Percentiles rank a stretch among this genome's conserved stretches.
phyloP scores from a whole-genome alignment of 2,329 filamentous ascomycete genomes.

The Coleophoma cylindrospora region DNA sequence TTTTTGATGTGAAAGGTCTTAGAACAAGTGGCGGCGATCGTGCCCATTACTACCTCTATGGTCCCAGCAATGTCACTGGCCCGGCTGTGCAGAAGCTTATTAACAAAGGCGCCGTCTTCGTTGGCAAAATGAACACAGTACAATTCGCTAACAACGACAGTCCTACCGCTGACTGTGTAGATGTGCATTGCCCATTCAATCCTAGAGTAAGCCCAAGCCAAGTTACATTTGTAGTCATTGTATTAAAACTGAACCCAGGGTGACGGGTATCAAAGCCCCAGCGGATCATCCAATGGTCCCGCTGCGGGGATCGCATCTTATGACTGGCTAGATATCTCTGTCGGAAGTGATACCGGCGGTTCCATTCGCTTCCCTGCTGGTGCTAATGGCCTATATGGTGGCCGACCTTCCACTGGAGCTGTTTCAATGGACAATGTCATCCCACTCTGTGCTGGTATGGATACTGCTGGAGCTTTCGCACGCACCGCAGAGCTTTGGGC shows the following conservation, averaged over 20 bases:
- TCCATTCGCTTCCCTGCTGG: conserved; percentile 40
- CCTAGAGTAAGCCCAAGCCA: conserved; percentile 22
- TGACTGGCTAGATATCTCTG: conserved; percentile 38
- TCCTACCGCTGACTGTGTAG: conserved; percentile 9
- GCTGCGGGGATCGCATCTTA: conserved; percentile 35
- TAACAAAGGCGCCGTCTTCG: conserved; percentile 48
- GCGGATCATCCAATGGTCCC: conserved; percentile 37
- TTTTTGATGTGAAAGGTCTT: conserved; percentile 50
- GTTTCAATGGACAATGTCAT: conserved; percentile 36
- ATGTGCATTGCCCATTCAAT: conserved; percentile 27
- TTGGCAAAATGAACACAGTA: conserved; percentile 43
- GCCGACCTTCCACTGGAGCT: conserved; percentile 35
- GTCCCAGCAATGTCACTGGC: conserved; percentile 37
- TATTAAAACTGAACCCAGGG: conserved; percentile 10
- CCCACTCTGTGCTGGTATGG: conserved; percentile 34
- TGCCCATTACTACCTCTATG: conserved; percentile 48
- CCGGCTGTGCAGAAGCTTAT: conserved; percentile 46
- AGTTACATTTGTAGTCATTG: no score
- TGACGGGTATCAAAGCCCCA: conserved; percentile 21
- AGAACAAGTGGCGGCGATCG: conserved; percentile 49
- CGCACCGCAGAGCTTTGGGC: conserved; percentile 11
- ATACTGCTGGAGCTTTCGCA: conserved; percentile 38
- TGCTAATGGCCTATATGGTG: conserved; percentile 38
- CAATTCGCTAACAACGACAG: conserved; percentile 31
- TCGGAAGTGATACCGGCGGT: conserved; percentile 41